Base-by-base conservation (phyloP, 2,329 filamentous ascomycete genomes). In the Calycina marina region DNA sequence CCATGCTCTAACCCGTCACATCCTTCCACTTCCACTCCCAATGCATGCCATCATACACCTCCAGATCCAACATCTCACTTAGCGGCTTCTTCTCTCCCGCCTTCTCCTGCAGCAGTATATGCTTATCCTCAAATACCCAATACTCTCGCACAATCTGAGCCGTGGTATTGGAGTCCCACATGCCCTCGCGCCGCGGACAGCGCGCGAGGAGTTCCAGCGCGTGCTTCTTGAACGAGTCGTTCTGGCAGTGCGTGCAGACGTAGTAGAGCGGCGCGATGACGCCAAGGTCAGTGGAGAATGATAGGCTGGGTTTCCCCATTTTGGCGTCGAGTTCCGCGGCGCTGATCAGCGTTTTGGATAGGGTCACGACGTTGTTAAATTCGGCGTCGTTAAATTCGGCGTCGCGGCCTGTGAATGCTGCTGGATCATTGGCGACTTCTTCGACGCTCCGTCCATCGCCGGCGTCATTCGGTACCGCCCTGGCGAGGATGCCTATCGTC, bases 241-340 rank as follows among this genome's bases (percentile, higher is more conserved):
- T 30, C 26, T 35, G 32, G 34, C 38, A 40, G 26, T 38, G 34
- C 25, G 31, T 28, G 28, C 37, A 40, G 6, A 33, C 31, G 24
- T 42, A 45, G 31, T 42, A 45, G 15, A 45, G 35, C 17, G 43
- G 41, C 28, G 27, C 41, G 24, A 45, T 30, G 25, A 45, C 30
- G 14, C 41, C 41, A 28, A 44, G 20, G 27, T 43, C 43, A 15
- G 36, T 35, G 28, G 30, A 38, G 24, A 42, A 45, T 6, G 31
- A 36, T 30, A 39, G 28, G 4, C 32, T 25, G 13, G 36, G 26
- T 18, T 35, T 40, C 17, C 39, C 40, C 31, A 31, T 33, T 38
- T 37, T 34, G 4, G 28, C 28, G 34, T 38, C 35, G 17, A 31
- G 31, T 34, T 40, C 38, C 26, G 38, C 32, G 31, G 38, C 32